Evolutionary conservation across 345 rosid genomes (phyloP), one percentile per base, ranked within the genome.

Genomic region (Cardamine occulta): DNA sequence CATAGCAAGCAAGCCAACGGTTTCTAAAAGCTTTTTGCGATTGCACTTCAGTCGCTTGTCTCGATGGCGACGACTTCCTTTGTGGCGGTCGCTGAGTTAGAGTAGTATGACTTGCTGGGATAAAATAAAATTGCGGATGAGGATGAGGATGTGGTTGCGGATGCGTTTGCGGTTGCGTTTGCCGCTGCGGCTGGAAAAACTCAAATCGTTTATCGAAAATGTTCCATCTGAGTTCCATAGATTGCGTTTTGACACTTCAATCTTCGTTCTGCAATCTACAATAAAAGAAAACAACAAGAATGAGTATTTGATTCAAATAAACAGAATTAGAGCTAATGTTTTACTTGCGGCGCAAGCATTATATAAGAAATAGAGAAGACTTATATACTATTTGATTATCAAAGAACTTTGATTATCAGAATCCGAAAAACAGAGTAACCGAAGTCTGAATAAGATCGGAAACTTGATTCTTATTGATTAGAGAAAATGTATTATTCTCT

Each of bases 241-340:
- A 51, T 60, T 21, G 51, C 4, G 8, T 51, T 67, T 21, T 28
- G 39, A 68, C 51, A 39, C 63, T 29, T 55, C 11, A 53, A 39
- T 39, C n/a, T 17, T 15, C 63, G 10, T 68, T 54, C 12, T 68
- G 28, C 35, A 68, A 2, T 55, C 73, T 68, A 9, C 21, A n/a
- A 55, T 9, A 53, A 13, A 52, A 19, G 4, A 10, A 39, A 68
- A 4, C 0, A 40, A n/a, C 6, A 19, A 42, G 17, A 24, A 63
- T 42, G 53, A 63, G 53, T 45, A 8, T 26, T 63, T 26, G 44
- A 24, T 14, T 40, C 18, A 40, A 11, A n/a, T 8, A 39, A 62
- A 13, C 32, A 21, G 12, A 64, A 12, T 11, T 66, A 66, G 70
- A 45, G 57, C 18, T 48, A 1, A 17, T 15, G 8, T 48, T 32